Evolutionary conservation across 345 rosid genomes (phyloP).

Genomic region (Citrus unshiu): DNA sequence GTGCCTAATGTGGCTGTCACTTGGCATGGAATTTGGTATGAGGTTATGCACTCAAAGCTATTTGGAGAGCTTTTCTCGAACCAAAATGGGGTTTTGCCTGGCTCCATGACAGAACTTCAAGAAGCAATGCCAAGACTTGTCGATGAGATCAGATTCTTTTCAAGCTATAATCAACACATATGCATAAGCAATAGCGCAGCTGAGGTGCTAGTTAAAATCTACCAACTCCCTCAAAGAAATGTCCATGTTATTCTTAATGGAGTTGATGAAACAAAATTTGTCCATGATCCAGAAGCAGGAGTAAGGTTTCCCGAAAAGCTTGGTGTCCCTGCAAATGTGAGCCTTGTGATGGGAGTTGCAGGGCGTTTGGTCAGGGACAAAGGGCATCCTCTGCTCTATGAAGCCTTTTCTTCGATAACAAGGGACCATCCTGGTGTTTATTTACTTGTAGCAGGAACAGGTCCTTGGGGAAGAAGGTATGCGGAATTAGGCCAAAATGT

Average conservation of each 20-base stretch:
- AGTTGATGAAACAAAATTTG: slow-evolving; percentile 52
- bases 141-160: slow-evolving; percentile 59
- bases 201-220: slow-evolving; percentile 53
- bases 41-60: slow-evolving; percentile 70
- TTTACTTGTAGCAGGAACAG: slow-evolving; percentile 68
- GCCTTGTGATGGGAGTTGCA: slow-evolving; percentile 64
- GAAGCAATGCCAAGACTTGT: slow-evolving; percentile 59
- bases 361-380: slow-evolving; percentile 73
- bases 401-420: slow-evolving; percentile 46
- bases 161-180: slow-evolving; percentile 56
- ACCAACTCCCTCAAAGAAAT: slow-evolving; percentile 47
- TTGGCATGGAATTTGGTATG: slow-evolving; percentile 81
- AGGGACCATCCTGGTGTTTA: slow-evolving; percentile 33
- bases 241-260: slow-evolving; percentile 80
- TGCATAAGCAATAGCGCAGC: slow-evolving; percentile 66
- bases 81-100: slow-evolving; percentile 22
- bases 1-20: slow-evolving; percentile 57
- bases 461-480: slow-evolving; percentile 69
- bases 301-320: slow-evolving; percentile 37
- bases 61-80: slow-evolving; percentile 51
- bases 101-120: slow-evolving; percentile 35
- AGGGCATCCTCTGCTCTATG: slow-evolving; percentile 64
- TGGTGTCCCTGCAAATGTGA: slow-evolving; percentile 33
- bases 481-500: slow-evolving; percentile 51
- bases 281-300: slow-evolving; percentile 33